Evolutionary conservation across 306 rosid species (phyloP).

Genomic region (Hippophae tibetana): DNA sequence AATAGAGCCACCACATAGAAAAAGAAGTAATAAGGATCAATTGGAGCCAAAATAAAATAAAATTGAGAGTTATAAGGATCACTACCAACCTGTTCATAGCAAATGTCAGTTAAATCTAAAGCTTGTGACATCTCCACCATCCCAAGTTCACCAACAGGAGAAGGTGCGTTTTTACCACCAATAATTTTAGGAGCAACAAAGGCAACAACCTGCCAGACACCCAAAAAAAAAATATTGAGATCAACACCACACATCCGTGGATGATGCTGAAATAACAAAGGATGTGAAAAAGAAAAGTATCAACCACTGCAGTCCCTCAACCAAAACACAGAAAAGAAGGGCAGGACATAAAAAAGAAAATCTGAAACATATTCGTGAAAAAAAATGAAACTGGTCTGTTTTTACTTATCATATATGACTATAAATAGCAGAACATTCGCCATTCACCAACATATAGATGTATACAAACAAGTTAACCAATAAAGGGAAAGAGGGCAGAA

Average conservation of each 20-base stretch:
- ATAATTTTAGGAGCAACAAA: slow-evolving; percentile 95
- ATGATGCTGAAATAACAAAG: too few relatives aligned
- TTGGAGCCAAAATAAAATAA: too few relatives aligned
- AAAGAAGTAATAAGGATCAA: neutral
- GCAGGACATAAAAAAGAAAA: too few relatives aligned
- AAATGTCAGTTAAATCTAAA: slow-evolving; percentile 65
- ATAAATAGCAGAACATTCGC: too few relatives aligned
- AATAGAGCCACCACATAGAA: neutral
- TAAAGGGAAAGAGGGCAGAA: neutral
- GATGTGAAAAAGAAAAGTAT: too few relatives aligned
- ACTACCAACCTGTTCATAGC: slow-evolving; percentile 64
- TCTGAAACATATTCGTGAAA: too few relatives aligned
- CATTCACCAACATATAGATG: too few relatives aligned
- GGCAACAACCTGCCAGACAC: slow-evolving; percentile 60
- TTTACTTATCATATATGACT: too few relatives aligned
- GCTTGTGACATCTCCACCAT: slow-evolving; percentile 99
- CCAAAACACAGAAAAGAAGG: too few relatives aligned
- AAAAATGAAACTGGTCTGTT: too few relatives aligned
- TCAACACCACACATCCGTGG: neutral
- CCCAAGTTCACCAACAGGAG: slow-evolving; percentile 97
- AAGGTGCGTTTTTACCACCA: slow-evolving; percentile 79
- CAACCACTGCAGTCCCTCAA: too few relatives aligned
- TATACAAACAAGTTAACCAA: neutral
- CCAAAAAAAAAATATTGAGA: neutral
- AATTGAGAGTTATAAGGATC: neutral